Evolutionary conservation across 78 protist genomes (phyloP).

Genomic region (Pigoraptor vietnamica): DNA sequence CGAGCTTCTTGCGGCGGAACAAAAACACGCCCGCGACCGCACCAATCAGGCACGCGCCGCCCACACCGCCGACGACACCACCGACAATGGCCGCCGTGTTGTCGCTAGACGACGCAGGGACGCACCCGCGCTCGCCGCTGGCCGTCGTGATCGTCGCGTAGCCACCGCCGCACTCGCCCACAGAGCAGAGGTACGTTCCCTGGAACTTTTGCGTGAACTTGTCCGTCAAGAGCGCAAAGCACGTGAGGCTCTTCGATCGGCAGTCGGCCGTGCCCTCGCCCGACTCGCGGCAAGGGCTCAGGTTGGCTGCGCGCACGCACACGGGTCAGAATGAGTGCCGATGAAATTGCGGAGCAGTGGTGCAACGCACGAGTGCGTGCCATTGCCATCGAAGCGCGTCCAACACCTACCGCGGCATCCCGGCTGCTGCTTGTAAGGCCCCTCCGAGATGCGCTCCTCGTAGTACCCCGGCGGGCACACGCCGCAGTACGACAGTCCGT

Average conservation of each 20-base stretch:
- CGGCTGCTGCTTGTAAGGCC: not conserved
- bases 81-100: not conserved
- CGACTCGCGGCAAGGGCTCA: not conserved
- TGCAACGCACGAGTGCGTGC: too few relatives aligned
- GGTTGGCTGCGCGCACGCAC: not conserved
- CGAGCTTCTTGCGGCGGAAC: not conserved
- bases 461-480: not conserved
- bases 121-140: not conserved
- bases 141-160: not conserved
- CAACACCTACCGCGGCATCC: not conserved
- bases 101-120: not conserved
- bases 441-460: not conserved
- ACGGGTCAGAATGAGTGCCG: not conserved
- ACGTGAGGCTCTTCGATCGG: not conserved
- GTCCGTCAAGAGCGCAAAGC: not conserved
- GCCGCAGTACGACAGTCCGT: not conserved
- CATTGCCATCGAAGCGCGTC: too few relatives aligned
- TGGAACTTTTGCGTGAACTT: not conserved
- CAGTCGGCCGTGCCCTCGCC: not conserved
- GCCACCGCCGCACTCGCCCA: not conserved
- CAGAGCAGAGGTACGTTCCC: not conserved
- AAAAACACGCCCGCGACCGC: not conserved
- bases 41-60: not conserved
- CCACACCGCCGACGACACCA: not conserved
- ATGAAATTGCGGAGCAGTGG: too few relatives aligned